Base-by-base conservation (phyloP, 208 protist genomes). In the Trypanosoma scelopori region DNA sequence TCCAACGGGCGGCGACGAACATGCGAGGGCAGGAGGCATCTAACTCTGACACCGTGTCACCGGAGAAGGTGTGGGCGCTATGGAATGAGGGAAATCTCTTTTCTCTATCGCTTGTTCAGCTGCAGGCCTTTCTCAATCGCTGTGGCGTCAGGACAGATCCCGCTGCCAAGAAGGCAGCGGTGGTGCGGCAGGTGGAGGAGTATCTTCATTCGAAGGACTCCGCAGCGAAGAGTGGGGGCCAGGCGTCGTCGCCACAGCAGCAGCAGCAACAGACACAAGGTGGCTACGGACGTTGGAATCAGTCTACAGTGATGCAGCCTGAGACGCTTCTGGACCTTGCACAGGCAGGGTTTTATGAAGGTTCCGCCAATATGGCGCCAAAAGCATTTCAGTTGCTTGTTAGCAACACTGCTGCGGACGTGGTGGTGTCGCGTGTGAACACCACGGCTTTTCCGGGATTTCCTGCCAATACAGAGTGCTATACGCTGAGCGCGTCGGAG, bases 51-150 rank as follows among this genome's bases (percentile, higher is more conserved):
- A 52, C 41, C 22, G 76, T 90, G 6, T 74, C 74, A 20, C 66
- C 80, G 12, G 89, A 93, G 27, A 81, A 84, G 45, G 87, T 93
- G 52, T 94, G 89, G 83, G 71, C 71, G 20, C 73, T 97, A 58
- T 97, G 91, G 89, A 95, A 93, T 62, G 91, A 97, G 62, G 91
- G 91, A 32, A 97, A 97, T 52, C 81, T 97, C 37, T 97, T 95
- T 64, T 93, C 91, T 4, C 79, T 97, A 41, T 91, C 89, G 15
- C 66, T 92, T 13, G 49, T 76, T 25, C 83, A 97, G 67, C 80
- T 97, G 69, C 76, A 82, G 30, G 74, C 79, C 6, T 97, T 94
- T 62, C 79, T 97, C 45, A 28, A 62, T 55, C 53, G 63, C 37
- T 50, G 32, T 30, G 74, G 73, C n/a, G 69, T 77, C 5, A 47